Percentiles rank a stretch among this genome's conserved stretches.
These are phyloP conservation scores for Talaromyces sp. DNA, from an alignment of 2,329 filamentous ascomycete genomes.

Conservation along the genomic window DNA sequence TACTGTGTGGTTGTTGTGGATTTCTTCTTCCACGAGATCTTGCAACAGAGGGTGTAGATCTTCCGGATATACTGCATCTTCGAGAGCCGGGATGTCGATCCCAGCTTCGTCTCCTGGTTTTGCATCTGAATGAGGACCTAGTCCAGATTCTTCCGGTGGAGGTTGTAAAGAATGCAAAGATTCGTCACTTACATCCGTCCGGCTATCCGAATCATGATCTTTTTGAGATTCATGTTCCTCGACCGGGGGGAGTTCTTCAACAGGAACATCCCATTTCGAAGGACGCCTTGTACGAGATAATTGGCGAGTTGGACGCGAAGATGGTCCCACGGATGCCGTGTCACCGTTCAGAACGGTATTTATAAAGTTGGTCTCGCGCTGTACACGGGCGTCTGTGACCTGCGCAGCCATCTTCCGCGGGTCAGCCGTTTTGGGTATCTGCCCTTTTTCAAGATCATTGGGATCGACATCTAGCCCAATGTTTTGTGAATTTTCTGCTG, in stretches of 20 bases:
- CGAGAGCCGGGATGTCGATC: slow-evolving; percentile 19
- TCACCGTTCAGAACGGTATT: slow-evolving; percentile 32
- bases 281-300: slow-evolving; percentile 21
- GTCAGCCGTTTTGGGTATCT: slow-evolving; percentile 34
- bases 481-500: slow-evolving; percentile 29
- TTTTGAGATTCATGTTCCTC: slow-evolving; percentile 21
- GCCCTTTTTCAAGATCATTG: slow-evolving; percentile 41
- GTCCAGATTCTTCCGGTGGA: slow-evolving; percentile 19
- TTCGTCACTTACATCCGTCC: slow-evolving; percentile 18
- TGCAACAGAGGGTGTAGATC: slow-evolving; percentile 44
- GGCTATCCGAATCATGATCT: slow-evolving; percentile 11
- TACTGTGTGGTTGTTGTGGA: slow-evolving; percentile 46
- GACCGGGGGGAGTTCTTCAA: slow-evolving; percentile 22
- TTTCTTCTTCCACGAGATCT: slow-evolving; percentile 42
- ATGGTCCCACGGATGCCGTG: slow-evolving; percentile 11
- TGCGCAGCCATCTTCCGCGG: slow-evolving; percentile 41
- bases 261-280: slow-evolving; percentile 17
- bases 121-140: slow-evolving; percentile 11
- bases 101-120: slow-evolving; percentile 14
- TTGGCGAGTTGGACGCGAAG: slow-evolving; percentile 21
- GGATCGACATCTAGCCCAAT: slow-evolving; percentile 37
- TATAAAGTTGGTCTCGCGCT: slow-evolving; percentile 39
- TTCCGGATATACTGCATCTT: slow-evolving; percentile 35
- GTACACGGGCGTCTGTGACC: slow-evolving; percentile 39
- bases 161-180: slow-evolving; percentile 20